Evolutionary conservation across 2,329 filamentous ascomycete species (phyloP), one percentile per base, ranked within the genome.

Genomic region (Aspergillus sp.): DNA sequence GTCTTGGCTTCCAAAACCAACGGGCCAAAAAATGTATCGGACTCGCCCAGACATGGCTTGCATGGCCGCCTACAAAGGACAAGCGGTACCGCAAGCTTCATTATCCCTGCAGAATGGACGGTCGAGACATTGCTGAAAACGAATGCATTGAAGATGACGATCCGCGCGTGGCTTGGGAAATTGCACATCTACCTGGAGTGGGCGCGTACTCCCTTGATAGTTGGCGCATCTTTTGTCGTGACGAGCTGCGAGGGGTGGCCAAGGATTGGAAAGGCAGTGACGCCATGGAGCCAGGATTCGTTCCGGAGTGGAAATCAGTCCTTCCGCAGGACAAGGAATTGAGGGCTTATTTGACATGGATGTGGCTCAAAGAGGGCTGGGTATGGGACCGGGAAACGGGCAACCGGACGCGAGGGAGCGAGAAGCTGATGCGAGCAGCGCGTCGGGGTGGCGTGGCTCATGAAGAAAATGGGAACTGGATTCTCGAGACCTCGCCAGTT

Each of bases 211-310:
- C 91, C 0, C 80, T 94, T 52, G 93, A 97, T 74, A 93, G 90
- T 70, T 97, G 92, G 90, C 86, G 93, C 3, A 96, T 97, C 63
- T 97, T 97, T 75, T 96, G 92, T 72, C 86, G 93, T 1, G 93
- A 97, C 72, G 81, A 83, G 32, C 74, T 96, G 24, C 84, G 92
- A 7, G 88, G 87, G 0, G 74, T 87, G 18, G 86, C 88, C 1
- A 72, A 77, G 10, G 85, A 88, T 63, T 91, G 88, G 85, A 87
- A 86, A 67, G 90, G 89, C 1, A 79, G 67, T 71, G 84, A 65
- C 64, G 77, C 69, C 61, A 75, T 54, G 14, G 69, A 71, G 31
- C 51, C 68, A 10, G 79, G 80, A 14, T 92, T 93, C 70, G 87
- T 92, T 67, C 91, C 92, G 0, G 93, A 97, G 75, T 97, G 93